phyloP scores from a whole-genome alignment of 2,329 filamentous ascomycete genomes.

The Cladosporium austrohemisphaericum region DNA sequence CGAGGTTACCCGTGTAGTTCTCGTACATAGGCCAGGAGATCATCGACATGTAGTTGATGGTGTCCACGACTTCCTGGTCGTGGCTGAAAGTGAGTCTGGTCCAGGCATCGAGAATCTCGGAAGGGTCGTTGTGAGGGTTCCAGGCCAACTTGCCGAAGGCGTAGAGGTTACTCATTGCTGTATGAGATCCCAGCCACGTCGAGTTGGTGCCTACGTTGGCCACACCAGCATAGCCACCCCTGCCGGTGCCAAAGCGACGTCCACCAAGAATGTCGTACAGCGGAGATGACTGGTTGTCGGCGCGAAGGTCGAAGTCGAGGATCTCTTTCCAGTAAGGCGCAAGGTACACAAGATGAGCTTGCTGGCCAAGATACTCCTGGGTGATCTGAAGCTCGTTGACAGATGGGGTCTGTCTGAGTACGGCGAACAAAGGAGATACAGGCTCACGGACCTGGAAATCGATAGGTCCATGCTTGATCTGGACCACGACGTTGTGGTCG shows the following conservation, averaged over 20 bases:
- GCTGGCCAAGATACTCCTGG: constrained; percentile 69
- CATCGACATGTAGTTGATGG: constrained; percentile 62
- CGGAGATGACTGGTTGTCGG: constrained; percentile 53
- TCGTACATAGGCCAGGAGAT: constrained; percentile 68
- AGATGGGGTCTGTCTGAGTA: constrained; percentile 44
- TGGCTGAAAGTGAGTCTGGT: constrained; percentile 62
- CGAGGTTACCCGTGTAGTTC: constrained; percentile 67
- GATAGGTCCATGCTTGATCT: constrained; percentile 72
- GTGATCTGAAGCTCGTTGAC: constrained; percentile 65
- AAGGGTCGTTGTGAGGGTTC: constrained; percentile 52
- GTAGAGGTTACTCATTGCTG: constrained; percentile 69
- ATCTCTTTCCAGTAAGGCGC: constrained; percentile 66
- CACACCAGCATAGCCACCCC: constrained; percentile 63
- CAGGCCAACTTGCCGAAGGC: constrained; percentile 66
- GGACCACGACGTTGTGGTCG: constrained; percentile 66
- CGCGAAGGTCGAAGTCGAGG: constrained; percentile 63
- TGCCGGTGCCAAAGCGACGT: constrained; percentile 53
- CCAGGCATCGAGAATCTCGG: constrained; percentile 60
- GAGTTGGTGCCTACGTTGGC: constrained; percentile 63
- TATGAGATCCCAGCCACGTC: constrained; percentile 66
- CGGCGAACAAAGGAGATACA: constrained; percentile 60
- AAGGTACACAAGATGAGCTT: constrained; percentile 65
- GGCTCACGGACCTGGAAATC: constrained; percentile 71
- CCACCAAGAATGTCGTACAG: constrained; percentile 61
- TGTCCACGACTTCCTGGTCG: constrained; percentile 53